Percentiles rank a stretch among this genome's conserved stretches.
Conservation (phyloP, 179 eudicot genomes). For the Kewa caespitosa region DNA sequence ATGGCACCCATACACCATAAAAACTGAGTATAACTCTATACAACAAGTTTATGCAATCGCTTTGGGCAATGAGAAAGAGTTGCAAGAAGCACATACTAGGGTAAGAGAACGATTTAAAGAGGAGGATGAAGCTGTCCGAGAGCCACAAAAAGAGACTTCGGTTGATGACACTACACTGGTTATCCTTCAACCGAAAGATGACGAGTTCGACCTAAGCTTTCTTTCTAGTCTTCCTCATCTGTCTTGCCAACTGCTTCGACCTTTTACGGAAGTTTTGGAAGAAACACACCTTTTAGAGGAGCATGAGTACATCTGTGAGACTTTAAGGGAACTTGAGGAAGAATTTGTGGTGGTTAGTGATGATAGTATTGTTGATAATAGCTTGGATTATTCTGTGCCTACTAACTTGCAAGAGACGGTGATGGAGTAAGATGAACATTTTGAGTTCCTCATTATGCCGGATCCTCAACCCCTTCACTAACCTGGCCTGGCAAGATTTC, state of each 20-base stretch:
- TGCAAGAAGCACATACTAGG: not conserved
- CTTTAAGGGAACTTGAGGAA: not conserved
- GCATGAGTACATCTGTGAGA: not conserved
- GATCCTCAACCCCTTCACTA: not conserved
- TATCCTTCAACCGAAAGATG: no score
- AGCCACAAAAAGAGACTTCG: not conserved
- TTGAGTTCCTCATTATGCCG: not conserved
- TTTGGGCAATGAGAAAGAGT: not conserved
- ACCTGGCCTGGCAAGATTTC: not conserved
- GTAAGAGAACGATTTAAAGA: not conserved
- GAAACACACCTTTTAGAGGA: not conserved
- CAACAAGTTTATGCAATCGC: not conserved
- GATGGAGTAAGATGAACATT: not conserved
- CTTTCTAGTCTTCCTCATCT: not conserved
- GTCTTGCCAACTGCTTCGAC: not conserved
- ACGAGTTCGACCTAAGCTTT: no score
- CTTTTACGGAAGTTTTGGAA: not conserved
- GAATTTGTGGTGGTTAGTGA: not conserved
- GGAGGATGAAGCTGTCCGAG: not conserved
- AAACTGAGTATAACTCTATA: not conserved
- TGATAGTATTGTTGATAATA: not conserved
- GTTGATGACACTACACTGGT: not conserved
- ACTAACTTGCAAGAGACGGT: not conserved
- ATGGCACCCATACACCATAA: not conserved
- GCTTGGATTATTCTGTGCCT: not conserved